Percentiles rank a stretch among this genome's conserved stretches.
These are phyloP conservation scores for Magnusiomyces suaveolens DNA, from an alignment of 1,139 yeast genomes.

Conservation along the genomic window DNA sequence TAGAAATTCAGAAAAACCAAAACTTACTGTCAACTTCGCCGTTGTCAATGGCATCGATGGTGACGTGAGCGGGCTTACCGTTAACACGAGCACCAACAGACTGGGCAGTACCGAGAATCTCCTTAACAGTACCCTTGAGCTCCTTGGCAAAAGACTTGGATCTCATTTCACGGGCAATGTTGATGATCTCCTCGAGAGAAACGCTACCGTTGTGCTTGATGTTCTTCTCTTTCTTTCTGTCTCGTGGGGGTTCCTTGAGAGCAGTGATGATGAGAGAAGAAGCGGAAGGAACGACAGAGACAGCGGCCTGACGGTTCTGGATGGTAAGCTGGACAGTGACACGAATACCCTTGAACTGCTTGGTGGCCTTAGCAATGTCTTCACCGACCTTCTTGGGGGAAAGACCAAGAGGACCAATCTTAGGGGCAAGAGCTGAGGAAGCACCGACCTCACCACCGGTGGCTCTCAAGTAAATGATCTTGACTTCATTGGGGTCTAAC, in stretches of 20 bases:
- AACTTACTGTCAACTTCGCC: slow-evolving; percentile 74
- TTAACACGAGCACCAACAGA: slow-evolving; percentile 97
- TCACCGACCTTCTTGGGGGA: slow-evolving; percentile 99
- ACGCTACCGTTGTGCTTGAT: slow-evolving; percentile 99
- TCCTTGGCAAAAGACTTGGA: slow-evolving; percentile 97
- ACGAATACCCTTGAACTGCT: slow-evolving; percentile 97
- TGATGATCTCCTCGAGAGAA: slow-evolving; percentile 91
- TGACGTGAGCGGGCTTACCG: slow-evolving; percentile 98
- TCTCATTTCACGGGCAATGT: slow-evolving; percentile 96
- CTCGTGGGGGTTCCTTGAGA: slow-evolving; percentile 99
- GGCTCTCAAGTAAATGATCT: slow-evolving; percentile 98
- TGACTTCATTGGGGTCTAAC: slow-evolving; percentile 98
- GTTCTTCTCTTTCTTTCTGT: slow-evolving; percentile 99
- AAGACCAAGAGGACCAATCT: slow-evolving; percentile 99
- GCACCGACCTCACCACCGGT: slow-evolving; percentile 99
- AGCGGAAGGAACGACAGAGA: slow-evolving; percentile 99
- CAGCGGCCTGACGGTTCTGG: slow-evolving; percentile 99
- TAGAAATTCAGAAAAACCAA: slow-evolving; percentile 9
- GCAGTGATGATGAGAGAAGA: slow-evolving; percentile 98
- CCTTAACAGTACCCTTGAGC: slow-evolving; percentile 95
- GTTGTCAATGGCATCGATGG: slow-evolving; percentile 94
- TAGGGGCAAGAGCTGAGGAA: slow-evolving; percentile 98
- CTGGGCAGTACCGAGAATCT: slow-evolving; percentile 99
- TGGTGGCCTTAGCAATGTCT: slow-evolving; percentile 99
- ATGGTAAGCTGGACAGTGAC: slow-evolving; percentile 97